A percentile compares a stretch with the other conserved stretches of the same genome.
phyloP scores from a whole-genome alignment of 345 rosid genomes.

The Rubroshorea leprosula region DNA sequence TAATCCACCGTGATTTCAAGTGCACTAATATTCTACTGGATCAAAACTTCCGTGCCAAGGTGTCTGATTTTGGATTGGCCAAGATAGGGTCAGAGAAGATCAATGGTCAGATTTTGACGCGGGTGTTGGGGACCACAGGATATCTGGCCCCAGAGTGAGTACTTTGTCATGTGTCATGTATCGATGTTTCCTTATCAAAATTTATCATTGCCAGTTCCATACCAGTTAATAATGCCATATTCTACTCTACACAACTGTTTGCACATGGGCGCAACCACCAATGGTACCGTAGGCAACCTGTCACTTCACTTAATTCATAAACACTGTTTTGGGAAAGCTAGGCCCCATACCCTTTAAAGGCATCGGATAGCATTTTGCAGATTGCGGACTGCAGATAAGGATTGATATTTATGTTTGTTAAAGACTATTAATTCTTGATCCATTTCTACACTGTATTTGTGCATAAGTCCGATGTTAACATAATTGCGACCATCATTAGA shows the following conservation, averaged over 20 bases:
- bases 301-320: slow-evolving; percentile 27
- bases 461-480: too few species aligned
- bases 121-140: slow-evolving; percentile 63
- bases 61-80: slow-evolving; percentile 73
- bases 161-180: slow-evolving; percentile 11
- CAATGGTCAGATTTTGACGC: slow-evolving; percentile 72
- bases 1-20: slow-evolving; percentile 84
- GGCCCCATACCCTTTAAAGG: not conserved
- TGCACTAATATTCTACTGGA: slow-evolving; percentile 69
- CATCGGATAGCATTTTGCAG: not conserved
- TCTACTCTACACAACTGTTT: too few species aligned
- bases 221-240: slow-evolving; percentile 13
- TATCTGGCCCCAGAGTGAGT: slow-evolving; percentile 96
- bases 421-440: not conserved
- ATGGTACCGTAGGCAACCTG: slow-evolving; percentile 13
- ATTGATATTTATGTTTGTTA: not conserved
- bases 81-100: slow-evolving; percentile 66
- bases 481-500: not conserved
- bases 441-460: too few species aligned
- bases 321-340: not conserved
- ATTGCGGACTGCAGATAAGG: too few species aligned
- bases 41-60: slow-evolving; percentile 56
- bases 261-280: slow-evolving; percentile 22
- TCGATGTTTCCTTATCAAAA: not conserved
- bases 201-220: slow-evolving; percentile 2